A percentile compares a stretch with the other conserved stretches of the same genome.
Conservation (phyloP, 352 stramenopile species). For the Pythium angustatum region DNA sequence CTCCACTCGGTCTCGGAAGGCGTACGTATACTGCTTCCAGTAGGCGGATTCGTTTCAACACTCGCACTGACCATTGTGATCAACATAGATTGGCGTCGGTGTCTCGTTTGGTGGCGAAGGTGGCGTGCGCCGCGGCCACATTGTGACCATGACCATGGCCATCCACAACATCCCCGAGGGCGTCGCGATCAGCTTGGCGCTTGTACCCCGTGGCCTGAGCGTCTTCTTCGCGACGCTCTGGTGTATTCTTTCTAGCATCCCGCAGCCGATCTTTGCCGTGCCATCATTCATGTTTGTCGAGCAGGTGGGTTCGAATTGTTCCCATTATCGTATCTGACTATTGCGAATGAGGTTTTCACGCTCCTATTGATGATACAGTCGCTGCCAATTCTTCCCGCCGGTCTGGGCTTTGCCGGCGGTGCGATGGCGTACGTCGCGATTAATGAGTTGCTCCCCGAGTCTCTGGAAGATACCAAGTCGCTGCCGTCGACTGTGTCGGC, state of each 20-base stretch:
- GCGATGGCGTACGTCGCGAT: constrained; percentile 97
- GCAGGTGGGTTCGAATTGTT: constrained; percentile 38
- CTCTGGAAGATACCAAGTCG: constrained; percentile 84
- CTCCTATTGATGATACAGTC: constrained; percentile 55
- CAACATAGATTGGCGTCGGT: constrained; percentile 89
- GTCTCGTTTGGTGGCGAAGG: constrained; percentile 96
- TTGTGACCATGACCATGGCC: constrained; percentile 97
- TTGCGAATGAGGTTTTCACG: too few species aligned
- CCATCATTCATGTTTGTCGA: constrained; percentile 93
- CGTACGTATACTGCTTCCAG: too few species aligned
- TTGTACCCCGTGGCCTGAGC: constrained; percentile 92
- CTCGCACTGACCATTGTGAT: background rate
- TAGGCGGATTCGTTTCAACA: background rate
- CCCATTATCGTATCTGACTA: background rate
- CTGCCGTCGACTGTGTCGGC: constrained; percentile 63
- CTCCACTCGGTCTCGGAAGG: constrained; percentile 98
- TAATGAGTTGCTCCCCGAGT: constrained; percentile 79
- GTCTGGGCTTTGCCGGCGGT: constrained; percentile 96
- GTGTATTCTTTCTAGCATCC: constrained; percentile 91
- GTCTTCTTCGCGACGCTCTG: constrained; percentile 85
- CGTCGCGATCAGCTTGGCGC: constrained; percentile 94
- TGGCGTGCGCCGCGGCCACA: constrained; percentile 93
- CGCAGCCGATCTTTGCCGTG: constrained; percentile 98
- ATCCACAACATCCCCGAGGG: constrained; percentile 99
- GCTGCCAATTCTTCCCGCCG: constrained; percentile 93